Conservation (phyloP, 2,329 filamentous ascomycete genomes). For the Ophiostoma angusticollis region DNA sequence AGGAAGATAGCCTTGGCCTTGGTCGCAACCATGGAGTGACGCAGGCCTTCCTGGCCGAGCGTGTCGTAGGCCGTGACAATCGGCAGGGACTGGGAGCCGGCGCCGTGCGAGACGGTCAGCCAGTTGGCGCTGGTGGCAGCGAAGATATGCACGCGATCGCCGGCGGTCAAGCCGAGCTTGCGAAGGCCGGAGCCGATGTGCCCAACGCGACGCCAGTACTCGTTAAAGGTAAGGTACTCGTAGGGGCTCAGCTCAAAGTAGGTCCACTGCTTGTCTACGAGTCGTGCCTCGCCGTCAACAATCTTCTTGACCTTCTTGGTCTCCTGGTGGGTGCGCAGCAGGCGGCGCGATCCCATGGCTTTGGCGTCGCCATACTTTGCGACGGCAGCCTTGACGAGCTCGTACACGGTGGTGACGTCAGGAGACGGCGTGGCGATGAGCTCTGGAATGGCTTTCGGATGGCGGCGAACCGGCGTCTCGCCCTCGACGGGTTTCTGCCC, state of each 20-base stretch:
- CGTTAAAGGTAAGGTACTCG: slow-evolving; percentile 62
- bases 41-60: slow-evolving; percentile 61
- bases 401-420: slow-evolving; percentile 59
- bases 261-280: slow-evolving; percentile 77
- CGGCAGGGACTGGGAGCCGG: slow-evolving; percentile 62
- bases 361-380: slow-evolving; percentile 52
- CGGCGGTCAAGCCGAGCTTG: slow-evolving; percentile 55
- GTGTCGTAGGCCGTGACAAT: slow-evolving; percentile 80
- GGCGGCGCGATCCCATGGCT: slow-evolving; percentile 55
- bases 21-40: slow-evolving; percentile 62
- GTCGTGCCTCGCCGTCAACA: slow-evolving; percentile 63
- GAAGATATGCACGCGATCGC: slow-evolving; percentile 66
- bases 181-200: slow-evolving; percentile 58
- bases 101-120: slow-evolving; percentile 37
- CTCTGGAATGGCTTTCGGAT: slow-evolving; percentile 47
- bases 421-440: slow-evolving; percentile 48
- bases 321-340: slow-evolving; percentile 67
- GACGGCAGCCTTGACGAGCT: slow-evolving; percentile 58
- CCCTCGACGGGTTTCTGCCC: slow-evolving; percentile 51
- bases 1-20: slow-evolving; percentile 59
- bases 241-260: slow-evolving; percentile 76
- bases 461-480: slow-evolving; percentile 62
- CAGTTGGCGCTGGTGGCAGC: slow-evolving; percentile 54
- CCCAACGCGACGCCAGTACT: slow-evolving; percentile 60
- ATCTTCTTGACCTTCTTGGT: slow-evolving; percentile 85